These are phyloP conservation scores for Penicillium ucsense DNA, from an alignment of 495 filamentous ascomycete species.

Conservation along the genomic window DNA sequence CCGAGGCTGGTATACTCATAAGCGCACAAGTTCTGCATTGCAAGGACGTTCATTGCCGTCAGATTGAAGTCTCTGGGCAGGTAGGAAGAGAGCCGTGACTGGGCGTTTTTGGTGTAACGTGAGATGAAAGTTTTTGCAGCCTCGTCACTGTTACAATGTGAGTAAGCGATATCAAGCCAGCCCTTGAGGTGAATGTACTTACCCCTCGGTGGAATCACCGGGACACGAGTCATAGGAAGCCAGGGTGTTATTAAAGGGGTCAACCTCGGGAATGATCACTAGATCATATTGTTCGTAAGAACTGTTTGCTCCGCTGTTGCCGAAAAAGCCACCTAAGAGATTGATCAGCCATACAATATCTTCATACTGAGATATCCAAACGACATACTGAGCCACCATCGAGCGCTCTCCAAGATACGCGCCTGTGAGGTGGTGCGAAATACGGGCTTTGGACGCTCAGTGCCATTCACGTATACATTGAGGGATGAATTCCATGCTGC, in stretches of 20 bases:
- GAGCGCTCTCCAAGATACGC: conserved; percentile 39
- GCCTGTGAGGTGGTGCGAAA: conserved; percentile 41
- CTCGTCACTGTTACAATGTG: conserved; percentile 9
- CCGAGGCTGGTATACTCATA: conserved; percentile 24
- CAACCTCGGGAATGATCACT: conserved; percentile 38
- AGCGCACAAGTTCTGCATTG: conserved; percentile 36
- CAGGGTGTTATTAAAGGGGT: conserved; percentile 41
- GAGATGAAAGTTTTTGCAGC: conserved; percentile 15
- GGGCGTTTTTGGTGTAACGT: conserved; percentile 16
- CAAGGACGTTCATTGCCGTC: conserved; percentile 41
- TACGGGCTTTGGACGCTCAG: conserved; percentile 31
- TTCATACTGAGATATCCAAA: background rate
- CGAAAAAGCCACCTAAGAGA: conserved; percentile 27
- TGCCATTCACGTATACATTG: conserved; percentile 35
- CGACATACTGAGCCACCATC: conserved; percentile 31
- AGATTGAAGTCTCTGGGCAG: conserved; percentile 37
- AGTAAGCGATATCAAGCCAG: background rate
- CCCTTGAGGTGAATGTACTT: background rate
- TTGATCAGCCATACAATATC: background rate
- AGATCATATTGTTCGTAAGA: conserved; percentile 33
- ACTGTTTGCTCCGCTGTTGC: conserved; percentile 28
- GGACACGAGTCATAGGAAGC: conserved; percentile 35
- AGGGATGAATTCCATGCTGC: conserved; percentile 33
- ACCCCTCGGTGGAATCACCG: conserved; percentile 13
- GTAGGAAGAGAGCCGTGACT: conserved; percentile 15